Percentiles rank a stretch among this genome's conserved stretches.
phyloP scores from a whole-genome alignment of 495 filamentous ascomycete genomes.

The Aspergillus asperescens region DNA sequence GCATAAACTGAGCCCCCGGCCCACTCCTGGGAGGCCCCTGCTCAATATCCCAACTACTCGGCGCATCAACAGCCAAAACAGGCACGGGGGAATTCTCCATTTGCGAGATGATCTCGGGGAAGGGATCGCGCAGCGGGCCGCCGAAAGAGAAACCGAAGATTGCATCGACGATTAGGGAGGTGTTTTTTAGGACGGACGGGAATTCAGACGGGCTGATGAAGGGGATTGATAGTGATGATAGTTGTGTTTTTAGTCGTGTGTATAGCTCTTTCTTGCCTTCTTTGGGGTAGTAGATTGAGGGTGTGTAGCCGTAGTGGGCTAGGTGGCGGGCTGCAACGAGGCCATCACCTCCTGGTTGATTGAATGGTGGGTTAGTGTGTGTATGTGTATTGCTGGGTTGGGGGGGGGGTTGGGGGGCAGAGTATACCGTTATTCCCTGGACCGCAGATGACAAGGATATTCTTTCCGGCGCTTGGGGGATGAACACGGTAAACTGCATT shows the following conservation, averaged over 20 bases:
- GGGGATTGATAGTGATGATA: conserved; percentile 73
- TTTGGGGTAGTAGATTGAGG: conserved; percentile 90
- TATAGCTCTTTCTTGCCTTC: conserved; percentile 85
- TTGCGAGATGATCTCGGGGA: conserved; percentile 70
- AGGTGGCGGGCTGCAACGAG: conserved; percentile 93
- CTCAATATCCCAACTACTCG: conserved; percentile 91
- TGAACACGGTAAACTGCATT: conserved; percentile 75
- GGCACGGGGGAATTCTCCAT: conserved; percentile 67
- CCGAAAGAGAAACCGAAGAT: conserved; percentile 97
- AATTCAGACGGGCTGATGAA: conserved; percentile 67
- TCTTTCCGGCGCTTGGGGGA: conserved; percentile 63
- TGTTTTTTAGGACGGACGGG: conserved; percentile 52
- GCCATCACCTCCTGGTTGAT: conserved; percentile 73
- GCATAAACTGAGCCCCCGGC: conserved; percentile 73
- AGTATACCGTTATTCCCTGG: conserved; percentile 96
- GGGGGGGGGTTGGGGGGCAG: neutral
- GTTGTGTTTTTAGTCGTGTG: conserved; percentile 77
- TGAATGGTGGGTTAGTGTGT: neutral
- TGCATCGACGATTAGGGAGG: conserved; percentile 83
- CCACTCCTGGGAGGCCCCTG: conserved; percentile 72
- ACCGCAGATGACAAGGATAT: conserved; percentile 83
- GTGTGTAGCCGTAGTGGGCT: conserved; percentile 87
- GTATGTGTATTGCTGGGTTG: neutral
- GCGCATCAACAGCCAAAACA: conserved; percentile 85
- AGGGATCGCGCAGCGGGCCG: conserved; percentile 87